These are phyloP conservation scores for Cyberlindnera maclurae DNA, from an alignment of 805 yeast genomes.

Conservation along the genomic window DNA sequence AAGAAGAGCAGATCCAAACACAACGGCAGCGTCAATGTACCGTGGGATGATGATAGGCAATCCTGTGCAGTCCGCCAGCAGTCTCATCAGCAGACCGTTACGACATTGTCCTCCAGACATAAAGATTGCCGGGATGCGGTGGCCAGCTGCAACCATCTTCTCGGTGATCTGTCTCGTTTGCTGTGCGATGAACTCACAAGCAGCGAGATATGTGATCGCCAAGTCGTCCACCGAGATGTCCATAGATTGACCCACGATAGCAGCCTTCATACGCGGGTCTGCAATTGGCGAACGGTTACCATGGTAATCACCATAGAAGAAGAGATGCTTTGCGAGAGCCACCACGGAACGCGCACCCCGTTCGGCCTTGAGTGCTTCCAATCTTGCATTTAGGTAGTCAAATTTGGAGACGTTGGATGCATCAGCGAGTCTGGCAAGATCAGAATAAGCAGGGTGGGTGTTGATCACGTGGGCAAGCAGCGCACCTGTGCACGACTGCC, in stretches of 20 bases:
- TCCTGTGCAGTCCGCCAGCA: slow-evolving; percentile 90
- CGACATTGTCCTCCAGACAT: slow-evolving; percentile 97
- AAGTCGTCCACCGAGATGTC: slow-evolving; percentile 78
- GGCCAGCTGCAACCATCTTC: slow-evolving; percentile 76
- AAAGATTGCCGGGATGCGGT: slow-evolving; percentile 64
- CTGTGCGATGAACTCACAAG: slow-evolving; percentile 95
- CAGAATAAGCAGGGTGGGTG: slow-evolving; percentile 82
- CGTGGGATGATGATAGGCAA: slow-evolving; percentile 88
- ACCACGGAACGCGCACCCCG: slow-evolving; percentile 64
- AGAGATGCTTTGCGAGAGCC: slow-evolving; percentile 73
- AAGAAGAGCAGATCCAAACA: slow-evolving; percentile 88
- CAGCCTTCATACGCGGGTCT: slow-evolving; percentile 87
- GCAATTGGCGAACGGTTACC: slow-evolving; percentile 98
- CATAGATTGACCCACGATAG: slow-evolving; percentile 89
- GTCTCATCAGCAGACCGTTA: slow-evolving; percentile 79
- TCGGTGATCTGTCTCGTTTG: slow-evolving; percentile 95
- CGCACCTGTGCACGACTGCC: slow-evolving; percentile 97
- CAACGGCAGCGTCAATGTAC: slow-evolving; percentile 95
- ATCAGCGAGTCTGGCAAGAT: slow-evolving; percentile 60
- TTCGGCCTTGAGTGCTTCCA: slow-evolving; percentile 58
- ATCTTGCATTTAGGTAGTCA: slow-evolving; percentile 70
- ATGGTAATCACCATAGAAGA: slow-evolving; percentile 93
- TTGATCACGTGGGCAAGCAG: slow-evolving; percentile 80
- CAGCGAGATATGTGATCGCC: slow-evolving; percentile 82
- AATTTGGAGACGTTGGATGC: slow-evolving; percentile 67